Evolutionary conservation across 2,329 filamentous ascomycete genomes (phyloP).

Genomic region (Colletotrichum gloeosporioides): DNA sequence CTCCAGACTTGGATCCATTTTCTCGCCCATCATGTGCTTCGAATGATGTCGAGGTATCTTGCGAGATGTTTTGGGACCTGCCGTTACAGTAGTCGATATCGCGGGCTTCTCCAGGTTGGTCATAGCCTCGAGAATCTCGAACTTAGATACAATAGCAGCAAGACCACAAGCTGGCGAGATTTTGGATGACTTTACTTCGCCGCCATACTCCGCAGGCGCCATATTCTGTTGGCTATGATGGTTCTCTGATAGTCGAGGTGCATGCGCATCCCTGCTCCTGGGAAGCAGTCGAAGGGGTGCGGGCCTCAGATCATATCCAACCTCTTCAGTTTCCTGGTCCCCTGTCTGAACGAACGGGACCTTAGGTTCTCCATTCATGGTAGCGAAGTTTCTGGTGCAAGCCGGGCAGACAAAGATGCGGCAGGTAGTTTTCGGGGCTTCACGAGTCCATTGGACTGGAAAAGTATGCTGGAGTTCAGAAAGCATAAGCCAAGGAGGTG

Average conservation of each 20-base stretch:
- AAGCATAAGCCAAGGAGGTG: not conserved
- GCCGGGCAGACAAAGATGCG: not conserved
- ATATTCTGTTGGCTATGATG: not conserved
- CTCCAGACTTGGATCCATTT: not conserved
- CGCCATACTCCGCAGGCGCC: not conserved
- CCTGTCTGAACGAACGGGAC: not conserved
- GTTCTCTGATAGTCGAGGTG: not conserved
- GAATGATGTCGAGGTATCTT: not conserved
- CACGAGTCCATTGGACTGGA: not conserved
- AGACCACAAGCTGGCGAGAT: not conserved
- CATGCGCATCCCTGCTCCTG: not conserved
- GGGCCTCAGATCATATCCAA: not conserved
- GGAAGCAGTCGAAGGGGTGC: not conserved
- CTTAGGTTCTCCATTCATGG: not conserved
- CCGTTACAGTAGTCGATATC: not conserved
- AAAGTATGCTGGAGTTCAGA: not conserved
- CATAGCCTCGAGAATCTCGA: conserved; percentile 1
- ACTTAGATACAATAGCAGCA: conserved; percentile 13
- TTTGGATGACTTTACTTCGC: not conserved
- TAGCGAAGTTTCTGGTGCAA: not conserved
- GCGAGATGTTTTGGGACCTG: not conserved
- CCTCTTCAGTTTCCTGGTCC: not conserved
- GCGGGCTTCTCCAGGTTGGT: not conserved
- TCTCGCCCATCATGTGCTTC: not conserved
- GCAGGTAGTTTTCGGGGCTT: not conserved